A percentile compares a stretch with the other conserved stretches of the same genome.
Evolutionary conservation across 2,329 filamentous ascomycete species (phyloP).

Genomic region (Fusarium beomiforme): DNA sequence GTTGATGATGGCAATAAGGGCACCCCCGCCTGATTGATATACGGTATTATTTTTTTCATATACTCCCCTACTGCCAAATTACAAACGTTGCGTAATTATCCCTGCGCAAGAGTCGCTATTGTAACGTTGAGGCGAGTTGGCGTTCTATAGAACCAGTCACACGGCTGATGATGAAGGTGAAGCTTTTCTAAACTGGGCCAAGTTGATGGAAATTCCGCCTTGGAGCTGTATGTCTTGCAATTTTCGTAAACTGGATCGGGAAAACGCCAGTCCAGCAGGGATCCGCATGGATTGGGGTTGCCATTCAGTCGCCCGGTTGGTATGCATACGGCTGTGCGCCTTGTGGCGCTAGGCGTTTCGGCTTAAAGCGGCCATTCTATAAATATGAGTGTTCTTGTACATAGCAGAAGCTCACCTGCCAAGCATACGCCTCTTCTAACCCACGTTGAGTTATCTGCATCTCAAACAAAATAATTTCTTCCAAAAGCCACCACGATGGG

Average conservation of each 20-base stretch:
- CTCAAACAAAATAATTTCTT: background rate
- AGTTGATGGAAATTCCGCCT: background rate
- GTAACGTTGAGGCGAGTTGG: background rate
- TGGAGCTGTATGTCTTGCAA: background rate
- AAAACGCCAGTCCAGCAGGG: background rate
- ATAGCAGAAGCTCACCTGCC: background rate
- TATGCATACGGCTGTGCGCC: background rate
- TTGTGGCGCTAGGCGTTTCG: constrained; percentile 11
- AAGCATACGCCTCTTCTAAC: background rate
- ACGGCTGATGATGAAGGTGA: background rate
- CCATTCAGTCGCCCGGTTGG: constrained; percentile 3
- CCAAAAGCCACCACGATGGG: constrained; percentile 2
- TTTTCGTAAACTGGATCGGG: background rate
- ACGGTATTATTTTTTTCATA: too few relatives aligned
- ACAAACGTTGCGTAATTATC: background rate
- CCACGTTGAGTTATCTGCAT: background rate
- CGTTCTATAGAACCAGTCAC: background rate
- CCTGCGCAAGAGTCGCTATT: background rate
- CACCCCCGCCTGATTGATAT: too few relatives aligned
- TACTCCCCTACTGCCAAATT: too few relatives aligned
- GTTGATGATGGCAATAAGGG: too few relatives aligned
- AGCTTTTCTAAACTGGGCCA: background rate
- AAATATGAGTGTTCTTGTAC: constrained; percentile 5
- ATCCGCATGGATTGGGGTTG: background rate
- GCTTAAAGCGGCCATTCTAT: background rate